phyloP scores from a whole-genome alignment of 441 rosid genomes.

The Bocquillonia castaneifolia region DNA sequence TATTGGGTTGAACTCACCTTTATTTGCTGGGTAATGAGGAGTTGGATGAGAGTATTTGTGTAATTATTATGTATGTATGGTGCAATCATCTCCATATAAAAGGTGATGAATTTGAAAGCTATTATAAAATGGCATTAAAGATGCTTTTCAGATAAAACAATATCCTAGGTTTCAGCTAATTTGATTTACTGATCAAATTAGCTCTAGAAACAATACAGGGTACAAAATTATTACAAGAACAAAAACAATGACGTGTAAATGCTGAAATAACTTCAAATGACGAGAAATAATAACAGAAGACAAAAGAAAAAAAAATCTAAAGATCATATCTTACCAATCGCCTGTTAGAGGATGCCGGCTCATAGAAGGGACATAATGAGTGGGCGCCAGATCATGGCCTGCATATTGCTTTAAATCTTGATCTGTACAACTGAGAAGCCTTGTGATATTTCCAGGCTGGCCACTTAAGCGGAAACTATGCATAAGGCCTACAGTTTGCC shows the following conservation, averaged over 20 bases:
- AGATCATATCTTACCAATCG: slow-evolving; percentile 67
- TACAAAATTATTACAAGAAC: background rate
- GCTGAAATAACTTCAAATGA: slow-evolving; percentile 8
- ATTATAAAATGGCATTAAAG: background rate
- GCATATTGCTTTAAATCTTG: slow-evolving; percentile 68
- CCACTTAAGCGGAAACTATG: slow-evolving; percentile 89
- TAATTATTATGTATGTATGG: no score
- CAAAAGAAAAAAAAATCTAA: slow-evolving; percentile 4
- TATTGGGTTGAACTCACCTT: background rate
- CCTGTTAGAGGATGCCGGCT: slow-evolving; percentile 94
- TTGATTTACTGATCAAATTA: background rate
- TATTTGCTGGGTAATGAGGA: background rate
- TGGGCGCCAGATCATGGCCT: slow-evolving; percentile 93
- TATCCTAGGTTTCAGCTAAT: no score
- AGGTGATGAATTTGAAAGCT: background rate
- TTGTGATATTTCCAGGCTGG: slow-evolving; percentile 90
- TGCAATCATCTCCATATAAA: background rate
- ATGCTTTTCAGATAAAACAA: slow-evolving; percentile 5
- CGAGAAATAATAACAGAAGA: background rate
- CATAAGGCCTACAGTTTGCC: slow-evolving; percentile 97
- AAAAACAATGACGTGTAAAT: background rate
- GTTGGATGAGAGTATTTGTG: background rate
- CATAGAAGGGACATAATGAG: slow-evolving; percentile 98
- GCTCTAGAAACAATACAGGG: background rate
- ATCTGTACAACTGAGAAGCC: slow-evolving; percentile 96